Conservation (phyloP, 768 basidiomycete species). For the Chlorophyllum brunneum region DNA sequence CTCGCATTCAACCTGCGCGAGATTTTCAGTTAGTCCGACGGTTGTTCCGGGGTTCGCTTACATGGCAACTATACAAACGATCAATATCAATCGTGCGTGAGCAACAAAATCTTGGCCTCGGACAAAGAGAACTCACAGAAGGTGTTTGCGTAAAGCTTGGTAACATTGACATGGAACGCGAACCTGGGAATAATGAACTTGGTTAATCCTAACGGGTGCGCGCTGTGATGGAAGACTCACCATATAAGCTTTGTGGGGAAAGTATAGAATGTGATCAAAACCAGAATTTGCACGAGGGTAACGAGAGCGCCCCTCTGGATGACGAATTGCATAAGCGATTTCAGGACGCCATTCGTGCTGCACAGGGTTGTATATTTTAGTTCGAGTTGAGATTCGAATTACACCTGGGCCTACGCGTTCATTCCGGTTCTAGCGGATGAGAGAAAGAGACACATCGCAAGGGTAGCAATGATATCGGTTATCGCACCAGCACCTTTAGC, state of each 20-base stretch:
- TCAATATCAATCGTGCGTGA: no score
- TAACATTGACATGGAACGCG: conserved; percentile 44
- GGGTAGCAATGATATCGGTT: conserved; percentile 41
- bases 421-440: conserved; percentile 35
- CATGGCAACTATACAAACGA: conserved; percentile 29
- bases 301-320: conserved; percentile 42
- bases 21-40: not conserved
- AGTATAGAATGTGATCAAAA: conserved; percentile 39
- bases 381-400: not conserved
- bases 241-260: conserved; percentile 33
- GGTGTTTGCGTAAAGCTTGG: conserved; percentile 45
- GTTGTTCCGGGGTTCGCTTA: conserved; percentile 15
- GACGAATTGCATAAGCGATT: conserved; percentile 34
- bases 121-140: conserved; percentile 48
- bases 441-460: conserved; percentile 39
- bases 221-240: conserved; percentile 18
- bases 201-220: no score
- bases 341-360: conserved; percentile 39
- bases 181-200: conserved; percentile 28
- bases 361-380: not conserved
- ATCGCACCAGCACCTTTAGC: conserved; percentile 41
- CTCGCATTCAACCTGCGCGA: conserved; percentile 14
- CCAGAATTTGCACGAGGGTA: conserved; percentile 36
- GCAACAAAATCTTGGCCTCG: no score
- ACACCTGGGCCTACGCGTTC: conserved; percentile 20